These are phyloP conservation scores for Smallanthus sonchifolius DNA, from an alignment of 129 eudicot species.

Conservation along the genomic window DNA sequence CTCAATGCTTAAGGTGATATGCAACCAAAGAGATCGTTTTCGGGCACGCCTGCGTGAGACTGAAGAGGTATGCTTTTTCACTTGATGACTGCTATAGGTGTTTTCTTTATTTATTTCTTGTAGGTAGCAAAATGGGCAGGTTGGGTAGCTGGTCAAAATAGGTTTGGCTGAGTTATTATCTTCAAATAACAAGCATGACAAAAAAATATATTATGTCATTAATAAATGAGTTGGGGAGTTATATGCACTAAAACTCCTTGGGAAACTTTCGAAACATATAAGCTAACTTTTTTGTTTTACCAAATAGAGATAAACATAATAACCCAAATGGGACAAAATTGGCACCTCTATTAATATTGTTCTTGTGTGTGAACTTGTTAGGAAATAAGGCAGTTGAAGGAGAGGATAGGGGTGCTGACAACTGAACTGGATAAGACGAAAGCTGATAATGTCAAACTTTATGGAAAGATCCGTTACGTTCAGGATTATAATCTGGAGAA, in stretches of 20 bases:
- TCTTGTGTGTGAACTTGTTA: conserved; percentile 16
- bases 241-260: not conserved
- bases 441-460: conserved; percentile 95
- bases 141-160: not conserved
- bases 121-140: not conserved
- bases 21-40: conserved; percentile 96
- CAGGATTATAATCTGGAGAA: conserved; percentile 88
- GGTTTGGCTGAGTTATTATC: not conserved
- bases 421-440: conserved; percentile 84
- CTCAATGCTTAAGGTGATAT: conserved; percentile 98
- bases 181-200: not conserved
- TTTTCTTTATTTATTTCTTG: not conserved
- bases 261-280: not conserved
- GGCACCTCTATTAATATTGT: not conserved
- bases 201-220: not conserved
- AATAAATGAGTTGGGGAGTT: not conserved
- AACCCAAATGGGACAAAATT: not conserved
- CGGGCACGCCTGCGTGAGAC: conserved; percentile 93
- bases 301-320: not conserved
- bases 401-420: conserved; percentile 77
- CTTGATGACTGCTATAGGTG: not conserved
- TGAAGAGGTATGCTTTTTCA: conserved; percentile 63
- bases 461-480: conserved; percentile 93
- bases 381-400: conserved; percentile 94
- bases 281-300: not conserved